phyloP scores from a whole-genome alignment of 225 moss, liverwort and hornwort species.

The Polytrichum formosum region DNA sequence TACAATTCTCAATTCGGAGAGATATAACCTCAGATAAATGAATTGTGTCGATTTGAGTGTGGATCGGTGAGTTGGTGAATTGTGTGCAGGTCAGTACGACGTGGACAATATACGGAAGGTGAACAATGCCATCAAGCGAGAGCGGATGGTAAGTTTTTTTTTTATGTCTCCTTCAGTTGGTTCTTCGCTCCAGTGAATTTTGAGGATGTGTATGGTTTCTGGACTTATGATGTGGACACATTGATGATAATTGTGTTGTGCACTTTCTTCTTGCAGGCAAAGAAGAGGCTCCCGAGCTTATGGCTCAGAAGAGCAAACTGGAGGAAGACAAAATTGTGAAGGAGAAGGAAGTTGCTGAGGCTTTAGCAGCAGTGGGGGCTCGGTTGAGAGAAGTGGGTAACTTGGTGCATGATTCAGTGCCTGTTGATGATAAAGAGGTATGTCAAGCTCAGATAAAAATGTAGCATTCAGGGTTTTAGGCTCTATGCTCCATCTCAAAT shows the following conservation, averaged over 20 bases:
- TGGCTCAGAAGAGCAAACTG: slow-evolving; percentile 40
- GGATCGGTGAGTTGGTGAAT: no score
- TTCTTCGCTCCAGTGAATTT: no score
- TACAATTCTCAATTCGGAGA: no score
- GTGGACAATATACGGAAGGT: slow-evolving; percentile 48
- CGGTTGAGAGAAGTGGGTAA: slow-evolving; percentile 68
- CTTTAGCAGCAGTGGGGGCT: slow-evolving; percentile 46
- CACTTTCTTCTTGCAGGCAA: slow-evolving; percentile 27
- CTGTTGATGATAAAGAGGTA: slow-evolving; percentile 71
- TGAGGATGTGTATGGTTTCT: no score
- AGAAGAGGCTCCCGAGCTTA: slow-evolving; percentile 55
- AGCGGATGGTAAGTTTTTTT: slow-evolving; percentile 33
- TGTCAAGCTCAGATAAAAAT: neutral
- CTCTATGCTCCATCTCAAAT: no score
- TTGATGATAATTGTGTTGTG: no score
- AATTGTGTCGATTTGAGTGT: no score
- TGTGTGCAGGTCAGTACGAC: slow-evolving; percentile 43
- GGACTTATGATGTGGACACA: no score
- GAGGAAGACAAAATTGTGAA: slow-evolving; percentile 44
- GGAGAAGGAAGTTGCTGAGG: slow-evolving; percentile 50
- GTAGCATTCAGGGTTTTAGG: no score
- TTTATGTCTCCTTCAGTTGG: no score
- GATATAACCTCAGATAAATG: no score
- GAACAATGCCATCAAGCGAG: slow-evolving; percentile 62
- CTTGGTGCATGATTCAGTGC: slow-evolving; percentile 83